Percentiles rank a stretch among this genome's conserved stretches.
Evolutionary conservation across 164 flowering plant species (phyloP).

Genomic region (Berberis thunbergii): DNA sequence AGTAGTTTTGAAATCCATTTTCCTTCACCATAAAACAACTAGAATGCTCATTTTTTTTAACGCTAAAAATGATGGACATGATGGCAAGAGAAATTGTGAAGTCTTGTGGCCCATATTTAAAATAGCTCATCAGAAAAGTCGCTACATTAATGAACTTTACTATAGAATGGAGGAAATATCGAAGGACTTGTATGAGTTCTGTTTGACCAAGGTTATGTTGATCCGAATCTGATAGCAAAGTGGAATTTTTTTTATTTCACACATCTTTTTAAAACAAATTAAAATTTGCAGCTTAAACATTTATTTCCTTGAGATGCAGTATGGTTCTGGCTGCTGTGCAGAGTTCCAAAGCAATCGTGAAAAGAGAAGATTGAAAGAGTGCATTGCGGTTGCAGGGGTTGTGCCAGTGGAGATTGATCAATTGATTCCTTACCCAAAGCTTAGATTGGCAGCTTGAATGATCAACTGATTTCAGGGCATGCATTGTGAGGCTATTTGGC

Average conservation of each 20-base stretch:
- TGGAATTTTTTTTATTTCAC: constrained; percentile 60
- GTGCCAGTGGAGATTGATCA: constrained; percentile 5
- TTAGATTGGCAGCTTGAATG: no score
- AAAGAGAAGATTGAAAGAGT: constrained; percentile 93
- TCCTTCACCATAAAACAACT: no score
- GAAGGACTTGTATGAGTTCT: constrained; percentile 69
- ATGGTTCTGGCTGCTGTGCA: constrained; percentile 22
- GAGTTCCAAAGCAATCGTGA: constrained; percentile 87
- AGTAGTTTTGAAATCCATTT: no score
- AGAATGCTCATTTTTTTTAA: constrained; percentile 13
- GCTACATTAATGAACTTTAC: constrained; percentile 72
- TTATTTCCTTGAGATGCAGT: neutral
- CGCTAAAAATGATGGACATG: constrained; percentile 83
- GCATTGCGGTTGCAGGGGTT: constrained; percentile 84
- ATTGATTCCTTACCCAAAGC: neutral
- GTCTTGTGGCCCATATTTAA: constrained; percentile 79
- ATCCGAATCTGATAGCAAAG: constrained; percentile 61
- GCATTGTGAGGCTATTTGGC: no score
- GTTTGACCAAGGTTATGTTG: constrained; percentile 89
- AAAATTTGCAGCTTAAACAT: no score
- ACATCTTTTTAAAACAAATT: no score
- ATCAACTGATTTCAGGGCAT: no score
- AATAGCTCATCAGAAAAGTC: constrained; percentile 82
- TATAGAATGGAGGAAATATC: constrained; percentile 74
- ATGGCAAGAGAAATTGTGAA: constrained; percentile 86